These are phyloP conservation scores for Penicillium egyptiacum DNA, from an alignment of 495 filamentous ascomycete genomes.

Conservation along the genomic window DNA sequence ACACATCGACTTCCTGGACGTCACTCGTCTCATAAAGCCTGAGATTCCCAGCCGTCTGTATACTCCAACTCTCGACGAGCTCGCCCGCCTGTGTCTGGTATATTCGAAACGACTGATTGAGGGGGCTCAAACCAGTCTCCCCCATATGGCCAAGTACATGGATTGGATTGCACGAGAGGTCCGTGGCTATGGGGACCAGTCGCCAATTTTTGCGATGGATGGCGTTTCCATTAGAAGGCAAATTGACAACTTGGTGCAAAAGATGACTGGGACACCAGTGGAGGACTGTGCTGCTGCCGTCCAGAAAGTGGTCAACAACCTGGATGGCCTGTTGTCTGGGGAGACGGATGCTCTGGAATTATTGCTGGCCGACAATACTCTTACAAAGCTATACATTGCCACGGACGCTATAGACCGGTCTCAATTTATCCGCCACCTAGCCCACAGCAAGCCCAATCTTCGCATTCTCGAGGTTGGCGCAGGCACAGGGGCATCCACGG, in stretches of 20 bases:
- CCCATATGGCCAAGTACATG: constrained; percentile 6
- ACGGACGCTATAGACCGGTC: not conserved
- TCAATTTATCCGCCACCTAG: constrained; percentile 13
- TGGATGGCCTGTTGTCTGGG: not conserved
- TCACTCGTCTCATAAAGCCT: constrained; percentile 4
- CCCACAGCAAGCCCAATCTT: constrained; percentile 29
- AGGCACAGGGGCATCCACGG: constrained; percentile 35
- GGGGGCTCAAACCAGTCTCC: constrained; percentile 4
- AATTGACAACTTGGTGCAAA: constrained; percentile 10
- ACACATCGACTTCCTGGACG: constrained; percentile 13
- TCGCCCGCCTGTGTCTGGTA: constrained; percentile 1
- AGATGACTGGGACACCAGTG: too few species aligned
- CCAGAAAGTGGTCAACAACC: too few species aligned
- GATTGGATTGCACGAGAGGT: constrained; percentile 2
- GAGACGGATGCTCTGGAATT: constrained; percentile 18
- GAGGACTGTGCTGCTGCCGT: too few species aligned
- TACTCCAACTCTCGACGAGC: constrained; percentile 3
- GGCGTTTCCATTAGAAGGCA: constrained; percentile 10
- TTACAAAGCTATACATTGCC: not conserved
- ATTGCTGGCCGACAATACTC: constrained; percentile 22
- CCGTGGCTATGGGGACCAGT: not conserved
- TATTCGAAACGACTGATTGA: constrained; percentile 4
- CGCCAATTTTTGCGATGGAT: constrained; percentile 5
- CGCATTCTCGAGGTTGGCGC: constrained; percentile 43
- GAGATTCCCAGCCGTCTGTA: not conserved